These are phyloP conservation scores for Gaeumannomyces sp. DNA, from an alignment of 2,329 filamentous ascomycete genomes.

Conservation along the genomic window DNA sequence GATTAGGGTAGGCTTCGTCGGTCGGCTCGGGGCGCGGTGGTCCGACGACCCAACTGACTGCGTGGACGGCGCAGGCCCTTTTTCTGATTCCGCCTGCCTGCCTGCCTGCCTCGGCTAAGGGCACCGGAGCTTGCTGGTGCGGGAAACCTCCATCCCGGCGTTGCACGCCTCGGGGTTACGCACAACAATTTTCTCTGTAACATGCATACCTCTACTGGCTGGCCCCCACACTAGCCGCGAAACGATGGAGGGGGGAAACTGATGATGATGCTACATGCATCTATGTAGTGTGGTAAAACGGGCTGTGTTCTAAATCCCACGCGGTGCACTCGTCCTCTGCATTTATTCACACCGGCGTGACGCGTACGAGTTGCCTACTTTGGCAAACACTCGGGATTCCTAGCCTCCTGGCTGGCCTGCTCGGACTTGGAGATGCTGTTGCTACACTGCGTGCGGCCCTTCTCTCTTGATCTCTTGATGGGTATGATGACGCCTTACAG, in stretches of 20 bases:
- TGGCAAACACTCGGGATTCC: background rate
- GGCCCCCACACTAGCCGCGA: background rate
- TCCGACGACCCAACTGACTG: too few relatives aligned
- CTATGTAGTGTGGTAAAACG: background rate
- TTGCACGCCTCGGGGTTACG: too few relatives aligned
- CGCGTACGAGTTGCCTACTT: background rate
- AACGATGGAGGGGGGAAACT: too few relatives aligned
- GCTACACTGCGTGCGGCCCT: background rate
- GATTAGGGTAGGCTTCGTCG: background rate
- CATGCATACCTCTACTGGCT: too few relatives aligned
- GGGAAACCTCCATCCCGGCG: too few relatives aligned
- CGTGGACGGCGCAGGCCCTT: too few relatives aligned
- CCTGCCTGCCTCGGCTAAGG: too few relatives aligned
- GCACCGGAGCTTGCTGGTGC: too few relatives aligned
- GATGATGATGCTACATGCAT: background rate
- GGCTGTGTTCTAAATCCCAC: background rate
- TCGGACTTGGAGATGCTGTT: background rate
- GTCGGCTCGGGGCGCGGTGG: background rate
- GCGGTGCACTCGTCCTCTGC: background rate
- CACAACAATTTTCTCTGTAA: too few relatives aligned
- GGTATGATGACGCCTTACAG: background rate
- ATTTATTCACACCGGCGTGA: background rate
- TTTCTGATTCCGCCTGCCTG: too few relatives aligned
- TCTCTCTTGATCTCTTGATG: background rate
- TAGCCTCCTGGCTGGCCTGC: background rate